A percentile compares a stretch with the other conserved stretches of the same genome.
Conservation (phyloP, 805 yeast species). For the Suhomyces pyralidae region DNA sequence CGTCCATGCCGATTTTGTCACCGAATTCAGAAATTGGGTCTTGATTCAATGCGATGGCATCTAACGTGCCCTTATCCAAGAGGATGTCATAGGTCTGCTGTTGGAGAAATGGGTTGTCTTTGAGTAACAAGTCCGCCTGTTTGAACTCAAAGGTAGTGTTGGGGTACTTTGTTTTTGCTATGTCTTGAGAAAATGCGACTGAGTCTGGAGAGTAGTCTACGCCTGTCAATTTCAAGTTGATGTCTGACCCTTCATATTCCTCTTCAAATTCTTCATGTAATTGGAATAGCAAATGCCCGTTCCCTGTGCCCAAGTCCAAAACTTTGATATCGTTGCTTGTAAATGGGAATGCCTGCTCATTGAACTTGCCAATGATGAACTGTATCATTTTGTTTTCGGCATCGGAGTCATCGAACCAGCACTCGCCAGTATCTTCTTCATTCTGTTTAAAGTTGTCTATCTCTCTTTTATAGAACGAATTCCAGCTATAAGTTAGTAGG, state of each 20-base stretch:
- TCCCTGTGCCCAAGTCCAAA: conserved; percentile 92
- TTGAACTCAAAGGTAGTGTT: conserved; percentile 49
- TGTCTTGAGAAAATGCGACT: conserved; percentile 65
- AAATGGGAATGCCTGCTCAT: conserved; percentile 23
- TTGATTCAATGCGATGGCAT: conserved; percentile 89
- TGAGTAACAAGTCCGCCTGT: conserved; percentile 60
- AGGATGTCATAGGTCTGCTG: conserved; percentile 62
- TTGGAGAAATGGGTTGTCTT: conserved; percentile 34
- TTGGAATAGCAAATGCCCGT: conserved; percentile 83
- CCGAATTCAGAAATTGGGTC: conserved; percentile 40
- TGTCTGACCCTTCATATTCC: conserved; percentile 36
- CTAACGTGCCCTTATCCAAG: conserved; percentile 92
- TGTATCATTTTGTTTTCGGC: conserved; percentile 85
- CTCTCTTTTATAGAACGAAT: conserved; percentile 76
- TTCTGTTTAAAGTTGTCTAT: conserved; percentile 67
- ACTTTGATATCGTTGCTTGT: conserved; percentile 36
- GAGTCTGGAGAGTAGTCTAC: conserved; percentile 84
- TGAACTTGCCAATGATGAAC: conserved; percentile 55
- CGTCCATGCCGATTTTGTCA: conserved; percentile 48
- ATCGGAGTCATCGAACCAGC: conserved; percentile 95
- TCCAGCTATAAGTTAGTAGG: conserved; percentile 57
- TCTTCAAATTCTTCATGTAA: conserved; percentile 61
- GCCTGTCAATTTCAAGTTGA: conserved; percentile 42
- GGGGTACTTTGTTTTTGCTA: conserved; percentile 43
- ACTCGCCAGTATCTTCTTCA: conserved; percentile 86